phyloP scores from a whole-genome alignment of 1,284 basidiomycete species.

The Afroboletus lepidellus region DNA sequence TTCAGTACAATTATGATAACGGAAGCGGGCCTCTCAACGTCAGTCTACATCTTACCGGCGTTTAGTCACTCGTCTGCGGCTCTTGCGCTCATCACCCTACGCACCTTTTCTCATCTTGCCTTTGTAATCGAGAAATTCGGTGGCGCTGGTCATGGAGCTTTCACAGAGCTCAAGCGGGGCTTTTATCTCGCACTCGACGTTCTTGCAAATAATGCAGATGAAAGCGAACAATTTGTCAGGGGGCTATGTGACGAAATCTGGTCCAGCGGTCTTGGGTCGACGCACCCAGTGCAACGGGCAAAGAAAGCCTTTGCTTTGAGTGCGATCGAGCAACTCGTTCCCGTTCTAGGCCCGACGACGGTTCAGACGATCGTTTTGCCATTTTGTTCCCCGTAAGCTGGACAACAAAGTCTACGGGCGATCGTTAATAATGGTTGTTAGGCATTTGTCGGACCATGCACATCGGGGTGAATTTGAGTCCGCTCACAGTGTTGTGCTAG shows the following conservation, averaged over 20 bases:
- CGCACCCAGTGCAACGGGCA: slow-evolving; percentile 38
- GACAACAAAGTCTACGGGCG: background rate
- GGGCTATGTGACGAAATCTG: slow-evolving; percentile 38
- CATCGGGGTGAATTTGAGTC: slow-evolving; percentile 72
- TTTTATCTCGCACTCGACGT: slow-evolving; percentile 74
- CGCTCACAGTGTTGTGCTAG: slow-evolving; percentile 70
- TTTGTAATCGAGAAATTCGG: slow-evolving; percentile 74
- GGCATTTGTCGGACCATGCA: slow-evolving; percentile 53
- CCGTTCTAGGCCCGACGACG: slow-evolving; percentile 47
- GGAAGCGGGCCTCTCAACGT: slow-evolving; percentile 55
- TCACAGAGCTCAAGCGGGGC: slow-evolving; percentile 63
- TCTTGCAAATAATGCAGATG: slow-evolving; percentile 45
- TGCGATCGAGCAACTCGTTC: slow-evolving; percentile 68
- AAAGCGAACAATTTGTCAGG: slow-evolving; percentile 43
- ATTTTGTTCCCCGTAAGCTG: slow-evolving; percentile 58
- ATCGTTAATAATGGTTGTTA: slow-evolving; percentile 24
- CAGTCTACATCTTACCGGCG: slow-evolving; percentile 46
- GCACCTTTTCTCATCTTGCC: slow-evolving; percentile 59
- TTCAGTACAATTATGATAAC: slow-evolving; percentile 69
- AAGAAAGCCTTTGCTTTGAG: slow-evolving; percentile 64
- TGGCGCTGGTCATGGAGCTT: slow-evolving; percentile 52
- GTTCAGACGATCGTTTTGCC: slow-evolving; percentile 54
- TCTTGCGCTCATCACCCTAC: slow-evolving; percentile 50
- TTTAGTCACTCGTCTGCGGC: slow-evolving; percentile 39
- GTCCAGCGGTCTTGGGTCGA: slow-evolving; percentile 13